phyloP scores from a whole-genome alignment of 2,329 filamentous ascomycete species.

The Aureobasidium sp. region DNA sequence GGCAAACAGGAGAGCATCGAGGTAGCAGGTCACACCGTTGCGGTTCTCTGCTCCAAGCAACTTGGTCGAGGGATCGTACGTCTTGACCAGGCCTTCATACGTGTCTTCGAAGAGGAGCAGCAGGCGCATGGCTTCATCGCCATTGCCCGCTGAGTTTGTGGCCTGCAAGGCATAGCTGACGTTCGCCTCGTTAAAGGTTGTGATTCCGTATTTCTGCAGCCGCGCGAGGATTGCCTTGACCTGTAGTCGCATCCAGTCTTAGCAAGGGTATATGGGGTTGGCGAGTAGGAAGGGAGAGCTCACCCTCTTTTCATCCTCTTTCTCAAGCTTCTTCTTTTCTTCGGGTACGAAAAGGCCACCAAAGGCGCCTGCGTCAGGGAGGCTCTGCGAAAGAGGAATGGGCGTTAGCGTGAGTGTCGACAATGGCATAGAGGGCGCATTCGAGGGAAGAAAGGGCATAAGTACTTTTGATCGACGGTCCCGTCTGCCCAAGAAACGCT shows the following conservation, averaged over 20 bases:
- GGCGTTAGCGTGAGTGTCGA: conserved; percentile 4
- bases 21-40: conserved; percentile 81
- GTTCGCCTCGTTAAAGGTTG: conserved; percentile 52
- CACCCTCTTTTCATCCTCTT: conserved; percentile 46
- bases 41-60: conserved; percentile 84
- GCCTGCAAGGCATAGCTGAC: conserved; percentile 52
- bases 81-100: conserved; percentile 66
- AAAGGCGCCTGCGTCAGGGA: conserved; percentile 43
- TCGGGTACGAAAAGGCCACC: conserved; percentile 58
- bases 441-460: neutral
- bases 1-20: conserved; percentile 84
- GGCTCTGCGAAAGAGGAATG: neutral
- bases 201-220: conserved; percentile 45
- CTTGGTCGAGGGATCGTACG: conserved; percentile 61
- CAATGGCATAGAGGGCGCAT: neutral
- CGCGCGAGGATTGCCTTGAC: conserved; percentile 45
- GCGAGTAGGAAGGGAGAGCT: neutral
- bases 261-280: neutral
- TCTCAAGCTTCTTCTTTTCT: conserved; percentile 45
- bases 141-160: conserved; percentile 58
- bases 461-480: conserved; percentile 30
- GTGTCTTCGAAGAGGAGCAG: conserved; percentile 73
- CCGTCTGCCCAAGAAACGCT: conserved; percentile 58
- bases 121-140: conserved; percentile 66
- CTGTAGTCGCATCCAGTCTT: conserved; percentile 20